Evolutionary conservation across 2,329 filamentous ascomycete genomes (phyloP).

Genomic region (Penicillium crustosum): DNA sequence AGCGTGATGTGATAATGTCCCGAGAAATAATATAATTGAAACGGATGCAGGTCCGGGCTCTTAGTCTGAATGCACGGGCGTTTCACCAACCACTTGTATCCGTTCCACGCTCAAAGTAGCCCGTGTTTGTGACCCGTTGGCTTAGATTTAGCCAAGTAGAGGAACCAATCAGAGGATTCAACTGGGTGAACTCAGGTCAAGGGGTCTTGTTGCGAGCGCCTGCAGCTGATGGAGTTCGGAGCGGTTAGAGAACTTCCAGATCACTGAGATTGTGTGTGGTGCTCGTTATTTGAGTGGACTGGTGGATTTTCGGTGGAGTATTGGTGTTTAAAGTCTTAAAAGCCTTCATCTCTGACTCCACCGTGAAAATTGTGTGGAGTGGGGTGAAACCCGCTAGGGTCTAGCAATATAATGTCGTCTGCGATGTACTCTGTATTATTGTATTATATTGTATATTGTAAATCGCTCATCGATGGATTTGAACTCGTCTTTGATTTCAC

Average conservation of each 20-base stretch:
- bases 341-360: conserved; percentile 2
- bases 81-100: conserved; percentile 19
- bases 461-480: not conserved
- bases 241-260: not conserved
- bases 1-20: conserved; percentile 4
- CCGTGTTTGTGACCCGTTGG: conserved; percentile 16
- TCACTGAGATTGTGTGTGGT: not conserved
- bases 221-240: not conserved
- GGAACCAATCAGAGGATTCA: conserved; percentile 17
- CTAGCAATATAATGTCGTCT: not conserved
- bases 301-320: conserved; percentile 4
- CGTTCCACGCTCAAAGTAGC: conserved; percentile 14
- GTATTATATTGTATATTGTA: not conserved
- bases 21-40: conserved; percentile 17
- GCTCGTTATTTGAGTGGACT: conserved; percentile 1
- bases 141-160: conserved; percentile 15
- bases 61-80: conserved; percentile 11
- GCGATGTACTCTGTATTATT: not conserved
- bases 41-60: conserved; percentile 9
- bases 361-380: conserved; percentile 2
- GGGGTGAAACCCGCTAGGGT: conserved; percentile 1
- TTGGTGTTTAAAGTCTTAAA: not conserved
- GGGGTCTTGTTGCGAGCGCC: not conserved
- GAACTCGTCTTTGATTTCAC: not conserved
- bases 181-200: not conserved